These are phyloP conservation scores for Metschnikowia lochheadii DNA, from an alignment of 805 yeast genomes.

Conservation along the genomic window DNA sequence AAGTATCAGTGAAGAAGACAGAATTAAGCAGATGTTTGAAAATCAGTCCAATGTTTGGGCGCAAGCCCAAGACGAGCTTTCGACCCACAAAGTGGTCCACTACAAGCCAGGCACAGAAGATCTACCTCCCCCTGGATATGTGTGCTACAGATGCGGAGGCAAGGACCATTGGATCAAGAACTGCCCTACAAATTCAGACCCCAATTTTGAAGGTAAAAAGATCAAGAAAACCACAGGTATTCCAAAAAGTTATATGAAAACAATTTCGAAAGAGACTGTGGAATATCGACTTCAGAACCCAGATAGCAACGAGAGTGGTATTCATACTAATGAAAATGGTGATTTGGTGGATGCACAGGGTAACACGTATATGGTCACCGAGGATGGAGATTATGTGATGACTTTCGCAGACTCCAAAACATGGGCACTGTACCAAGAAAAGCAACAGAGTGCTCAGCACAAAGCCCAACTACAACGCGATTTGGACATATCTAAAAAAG, in stretches of 20 bases:
- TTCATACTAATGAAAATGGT: constrained; percentile 39
- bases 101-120: constrained; percentile 56
- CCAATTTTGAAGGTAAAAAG: constrained; percentile 88
- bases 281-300: constrained; percentile 41
- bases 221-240: constrained; percentile 95
- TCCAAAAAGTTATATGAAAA: constrained; percentile 85
- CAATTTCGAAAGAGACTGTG: constrained; percentile 76
- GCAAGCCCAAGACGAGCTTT: constrained; percentile 86
- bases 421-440: constrained; percentile 83
- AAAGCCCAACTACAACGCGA: constrained; percentile 53
- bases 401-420: constrained; percentile 93
- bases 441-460: constrained; percentile 46
- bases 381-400: constrained; percentile 91
- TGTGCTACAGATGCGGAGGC: constrained; percentile 94
- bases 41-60: constrained; percentile 95
- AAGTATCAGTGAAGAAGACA: constrained; percentile 73
- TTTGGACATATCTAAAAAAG: constrained; percentile 27
- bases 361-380: constrained; percentile 76
- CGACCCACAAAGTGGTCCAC: constrained; percentile 76
- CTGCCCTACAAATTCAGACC: constrained; percentile 92
- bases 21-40: constrained; percentile 85
- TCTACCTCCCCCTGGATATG: constrained; percentile 90
- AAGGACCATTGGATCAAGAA: constrained; percentile 91
- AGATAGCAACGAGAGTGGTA: constrained; percentile 24
- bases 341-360: constrained; percentile 44